Evolutionary conservation across 2,329 filamentous ascomycete genomes (phyloP).

Genomic region (Sporothrix humicola): DNA sequence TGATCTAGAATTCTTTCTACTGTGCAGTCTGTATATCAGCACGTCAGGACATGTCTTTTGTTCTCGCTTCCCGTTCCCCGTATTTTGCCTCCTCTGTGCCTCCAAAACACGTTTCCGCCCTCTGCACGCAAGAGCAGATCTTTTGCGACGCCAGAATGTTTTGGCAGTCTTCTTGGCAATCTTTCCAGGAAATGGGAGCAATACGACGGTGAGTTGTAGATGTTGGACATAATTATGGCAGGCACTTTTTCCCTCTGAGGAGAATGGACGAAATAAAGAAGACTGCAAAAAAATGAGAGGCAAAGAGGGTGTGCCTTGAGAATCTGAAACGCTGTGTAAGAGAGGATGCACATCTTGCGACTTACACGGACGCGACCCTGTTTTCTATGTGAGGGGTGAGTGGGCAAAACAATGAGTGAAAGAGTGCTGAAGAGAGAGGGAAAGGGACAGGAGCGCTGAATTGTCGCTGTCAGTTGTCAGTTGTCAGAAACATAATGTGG

Average conservation of each 20-base stretch:
- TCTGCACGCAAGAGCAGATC: constrained; percentile 13
- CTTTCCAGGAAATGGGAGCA: neutral
- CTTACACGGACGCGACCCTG: constrained; percentile 14
- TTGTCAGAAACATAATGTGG: constrained; percentile 9
- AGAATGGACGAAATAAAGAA: too few relatives aligned
- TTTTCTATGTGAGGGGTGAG: neutral
- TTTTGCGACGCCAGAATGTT: constrained; percentile 5
- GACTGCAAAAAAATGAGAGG: neutral
- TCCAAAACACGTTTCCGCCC: neutral
- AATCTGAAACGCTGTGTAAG: constrained; percentile 25
- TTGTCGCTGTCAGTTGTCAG: neutral
- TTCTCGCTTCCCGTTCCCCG: neutral
- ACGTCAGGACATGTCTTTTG: too few relatives aligned
- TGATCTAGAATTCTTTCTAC: too few relatives aligned
- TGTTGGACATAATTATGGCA: neutral
- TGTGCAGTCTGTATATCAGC: too few relatives aligned
- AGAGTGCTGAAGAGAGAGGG: neutral
- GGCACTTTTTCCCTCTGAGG: neutral
- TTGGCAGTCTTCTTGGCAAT: constrained; percentile 7
- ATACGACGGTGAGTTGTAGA: neutral
- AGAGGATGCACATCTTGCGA: constrained; percentile 24
- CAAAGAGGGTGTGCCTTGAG: neutral
- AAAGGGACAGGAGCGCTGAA: neutral
- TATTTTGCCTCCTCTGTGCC: neutral
- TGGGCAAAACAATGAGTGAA: neutral